Evolutionary conservation across 2,329 filamentous ascomycete species (phyloP), one percentile per base, ranked within the genome.

Genomic region (Botrytis sinoallii): DNA sequence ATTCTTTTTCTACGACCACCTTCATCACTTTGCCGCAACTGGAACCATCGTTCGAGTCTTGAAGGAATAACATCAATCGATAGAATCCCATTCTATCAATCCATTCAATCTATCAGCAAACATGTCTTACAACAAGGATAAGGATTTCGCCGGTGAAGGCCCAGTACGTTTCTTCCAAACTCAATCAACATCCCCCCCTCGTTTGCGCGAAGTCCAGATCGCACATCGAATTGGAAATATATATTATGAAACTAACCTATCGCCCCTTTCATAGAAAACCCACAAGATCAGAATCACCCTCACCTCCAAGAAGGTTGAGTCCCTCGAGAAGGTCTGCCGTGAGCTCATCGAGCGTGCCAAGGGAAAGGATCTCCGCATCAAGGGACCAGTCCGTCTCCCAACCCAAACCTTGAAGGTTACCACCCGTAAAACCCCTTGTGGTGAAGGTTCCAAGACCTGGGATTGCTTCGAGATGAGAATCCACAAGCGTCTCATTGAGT

Each of bases 391-490:
- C 86, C 94, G 95, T 83, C 92, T 98, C 82, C 94, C 96, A 82
- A 98, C 95, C 88, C 97, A 98, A 92, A 93, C 90, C 85, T 90
- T 98, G 83, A 94, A 96, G 90, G 75, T 82, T 67, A 81, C 79
- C 73, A 81, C 96, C 89, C 93, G 96, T 84, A 99, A 99, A 93
- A 98, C 96, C 79, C 96, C 96, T 85, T 96, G 93, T 88, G 96
- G 96, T 93, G 96, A 99, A 91, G 96, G 96, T 88, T 97, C 93
- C 86, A 99, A 99, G 94, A 99, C 96, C 84, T 99, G 96, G 96
- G 96, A 98, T 85, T 91, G 89, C 86, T 99, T 89, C 86, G 95
- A 99, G 92, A 97, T 99, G 94, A 92, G 95, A 88, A 97, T 98
- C 85, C 94, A 98, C 91, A 98, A 98, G 92, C 93, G 95, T 81